phyloP scores from a whole-genome alignment of 78 protist species.

The Polysphondylium violaceum region DNA sequence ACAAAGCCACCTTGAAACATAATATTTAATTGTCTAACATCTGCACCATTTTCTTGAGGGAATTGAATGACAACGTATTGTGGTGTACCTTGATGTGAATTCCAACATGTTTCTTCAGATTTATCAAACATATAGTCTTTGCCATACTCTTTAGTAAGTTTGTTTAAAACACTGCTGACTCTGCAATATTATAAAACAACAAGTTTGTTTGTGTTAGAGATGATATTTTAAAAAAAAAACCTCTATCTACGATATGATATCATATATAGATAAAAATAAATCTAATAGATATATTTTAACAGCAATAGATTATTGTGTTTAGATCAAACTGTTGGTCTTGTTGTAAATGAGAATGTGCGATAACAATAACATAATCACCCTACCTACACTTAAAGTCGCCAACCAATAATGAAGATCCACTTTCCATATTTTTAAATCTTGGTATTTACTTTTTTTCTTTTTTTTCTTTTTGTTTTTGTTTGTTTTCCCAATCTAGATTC shows the following conservation, averaged over 20 bases:
- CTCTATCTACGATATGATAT: too few species aligned
- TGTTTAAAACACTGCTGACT: conserved; percentile 81
- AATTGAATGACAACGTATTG: conserved; percentile 46
- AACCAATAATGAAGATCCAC: background rate
- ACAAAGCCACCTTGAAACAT: conserved; percentile 84
- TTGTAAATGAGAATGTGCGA: too few species aligned
- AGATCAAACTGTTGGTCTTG: too few species aligned
- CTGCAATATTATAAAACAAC: too few species aligned
- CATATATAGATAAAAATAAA: too few species aligned
- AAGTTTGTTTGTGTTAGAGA: background rate
- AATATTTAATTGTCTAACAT: conserved; percentile 18
- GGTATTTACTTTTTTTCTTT: conserved; percentile 2
- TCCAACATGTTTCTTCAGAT: conserved; percentile 81
- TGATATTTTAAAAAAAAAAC: too few species aligned
- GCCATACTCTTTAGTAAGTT: conserved; percentile 76
- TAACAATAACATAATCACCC: too few species aligned
- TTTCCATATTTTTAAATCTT: background rate
- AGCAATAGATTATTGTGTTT: too few species aligned
- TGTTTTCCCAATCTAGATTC: too few species aligned
- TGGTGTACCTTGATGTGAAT: conserved; percentile 79
- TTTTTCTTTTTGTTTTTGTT: background rate
- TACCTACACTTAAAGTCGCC: conserved; percentile 11
- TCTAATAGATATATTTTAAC: too few species aligned
- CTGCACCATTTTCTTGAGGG: conserved; percentile 20
- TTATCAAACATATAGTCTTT: conserved; percentile 80